Base-by-base conservation (phyloP, 352 stramenopile species). In the Thraustochytrium striatum region DNA sequence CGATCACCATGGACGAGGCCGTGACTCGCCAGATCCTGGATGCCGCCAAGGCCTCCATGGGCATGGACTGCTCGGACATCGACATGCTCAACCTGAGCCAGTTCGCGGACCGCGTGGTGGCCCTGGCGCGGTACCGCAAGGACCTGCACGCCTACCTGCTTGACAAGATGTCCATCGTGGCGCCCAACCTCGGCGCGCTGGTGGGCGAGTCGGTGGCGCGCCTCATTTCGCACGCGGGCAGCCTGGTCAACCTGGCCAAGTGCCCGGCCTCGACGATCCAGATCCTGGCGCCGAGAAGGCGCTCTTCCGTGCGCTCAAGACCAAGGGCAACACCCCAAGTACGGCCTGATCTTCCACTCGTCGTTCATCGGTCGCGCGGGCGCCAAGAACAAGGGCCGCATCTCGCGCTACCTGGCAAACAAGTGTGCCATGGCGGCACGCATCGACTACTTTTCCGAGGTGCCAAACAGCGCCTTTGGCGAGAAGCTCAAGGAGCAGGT, bases 231-330 rank as follows among this genome's bases (percentile, higher is more conserved):
- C 98, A 99, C 88, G 96, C 97, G 73, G 91, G 96, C 41, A 98
- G 94, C 78, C 87, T 99, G 58, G 98, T 95, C 78, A 99, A 98
- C 85, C 86, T 99, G 65, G 96, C 97, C 83, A 99, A 99, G 87
- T 97, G 93, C 83, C 97, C 97, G 21, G 97, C 97, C 41, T 99
- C 96, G 65, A 99, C 97, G 11, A 95, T 99, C 55, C 97, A 99
- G 86, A 99, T 99, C 85, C 87, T 99, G 97, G 97, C 82, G 97
- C 97, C n/a, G 97, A 99, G 87, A 99, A 99, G 89, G 97, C 96
- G 72, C 89, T 99, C 36, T 99, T 99, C 89, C 92, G 97, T 53
- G 97, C 97, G 32, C 91, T 99, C 30, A 99, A 99, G 89, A 99
- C 96, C 44, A 98, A 98, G 72, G 95, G 96, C 78, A 99, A 99